phyloP scores from a whole-genome alignment of 495 filamentous ascomycete genomes.

The Jackrogersella multiformis region DNA sequence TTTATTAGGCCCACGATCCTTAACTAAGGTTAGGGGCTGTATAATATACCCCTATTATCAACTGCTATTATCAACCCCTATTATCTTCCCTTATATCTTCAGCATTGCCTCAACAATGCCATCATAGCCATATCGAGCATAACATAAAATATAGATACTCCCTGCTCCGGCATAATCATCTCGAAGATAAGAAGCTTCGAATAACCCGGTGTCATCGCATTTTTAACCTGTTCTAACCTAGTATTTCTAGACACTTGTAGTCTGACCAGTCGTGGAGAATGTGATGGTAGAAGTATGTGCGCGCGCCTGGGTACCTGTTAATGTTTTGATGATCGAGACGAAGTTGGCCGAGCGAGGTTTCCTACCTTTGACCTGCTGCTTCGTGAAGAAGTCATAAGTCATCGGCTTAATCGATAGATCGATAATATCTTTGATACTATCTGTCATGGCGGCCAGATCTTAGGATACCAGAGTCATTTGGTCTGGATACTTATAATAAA shows the following conservation, averaged over 20 bases:
- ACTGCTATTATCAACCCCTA: no score
- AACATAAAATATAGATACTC: conserved; percentile 15
- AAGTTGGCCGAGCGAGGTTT: no score
- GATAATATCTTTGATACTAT: conserved; percentile 37
- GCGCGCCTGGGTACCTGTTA: no score
- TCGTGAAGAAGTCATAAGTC: conserved; percentile 53
- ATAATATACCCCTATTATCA: no score
- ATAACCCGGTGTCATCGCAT: conserved; percentile 57
- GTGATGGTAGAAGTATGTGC: conserved; percentile 60
- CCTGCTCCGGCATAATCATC: conserved; percentile 55
- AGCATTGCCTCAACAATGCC: no score
- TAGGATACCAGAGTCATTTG: conserved; percentile 54
- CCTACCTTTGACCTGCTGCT: conserved; percentile 54
- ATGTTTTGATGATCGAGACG: background rate
- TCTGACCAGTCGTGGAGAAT: conserved; percentile 62
- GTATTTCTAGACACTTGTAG: conserved; percentile 46
- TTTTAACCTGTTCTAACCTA: conserved; percentile 42
- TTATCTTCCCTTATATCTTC: no score
- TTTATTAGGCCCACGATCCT: no score
- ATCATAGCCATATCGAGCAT: conserved; percentile 40
- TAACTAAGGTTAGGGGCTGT: no score
- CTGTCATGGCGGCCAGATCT: conserved; percentile 55
- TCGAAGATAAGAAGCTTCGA: conserved; percentile 61
- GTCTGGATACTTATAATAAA: conserved; percentile 46
- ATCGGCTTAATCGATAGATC: conserved; percentile 41